A percentile compares a stretch with the other conserved stretches of the same genome.
Evolutionary conservation across 495 filamentous ascomycete species (phyloP).

Genomic region (Tricharina praecox): DNA sequence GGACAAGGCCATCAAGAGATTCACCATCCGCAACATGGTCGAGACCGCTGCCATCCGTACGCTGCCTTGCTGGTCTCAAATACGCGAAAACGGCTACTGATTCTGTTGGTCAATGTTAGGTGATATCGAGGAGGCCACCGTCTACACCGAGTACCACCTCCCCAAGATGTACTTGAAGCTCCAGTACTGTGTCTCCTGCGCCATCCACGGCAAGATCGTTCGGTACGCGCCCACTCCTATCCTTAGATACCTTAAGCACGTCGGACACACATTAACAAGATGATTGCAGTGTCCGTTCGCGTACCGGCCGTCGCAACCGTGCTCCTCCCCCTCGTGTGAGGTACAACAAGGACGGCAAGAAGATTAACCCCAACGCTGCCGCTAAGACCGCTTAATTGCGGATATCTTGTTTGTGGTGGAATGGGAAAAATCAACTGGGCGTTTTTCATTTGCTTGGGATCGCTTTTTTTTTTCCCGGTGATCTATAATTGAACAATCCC

Average conservation of each 20-base stretch:
- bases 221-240: constrained; percentile 52
- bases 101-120: constrained; percentile 43
- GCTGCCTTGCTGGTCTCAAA: constrained; percentile 30
- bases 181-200: constrained; percentile 99
- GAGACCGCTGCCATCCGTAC: constrained; percentile 98
- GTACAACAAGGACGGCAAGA: constrained; percentile 99
- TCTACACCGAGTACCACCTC: constrained; percentile 97
- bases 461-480: too few species aligned
- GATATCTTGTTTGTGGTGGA: background rate
- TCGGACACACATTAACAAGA: constrained; percentile 28
- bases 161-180: constrained; percentile 99
- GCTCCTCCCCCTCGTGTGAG: constrained; percentile 89
- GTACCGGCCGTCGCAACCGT: constrained; percentile 94
- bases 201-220: constrained; percentile 99
- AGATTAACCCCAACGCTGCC: constrained; percentile 83
- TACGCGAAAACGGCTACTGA: background rate
- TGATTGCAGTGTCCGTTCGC: constrained; percentile 71
- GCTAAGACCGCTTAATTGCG: constrained; percentile 35
- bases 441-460: too few species aligned
- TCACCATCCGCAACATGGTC: constrained; percentile 99
- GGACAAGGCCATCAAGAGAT: constrained; percentile 99
- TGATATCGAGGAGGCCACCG: constrained; percentile 99
- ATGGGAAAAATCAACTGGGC: background rate
- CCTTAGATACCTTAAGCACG: background rate
- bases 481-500: background rate